These are phyloP conservation scores for Acrodontium crateriforme DNA, from an alignment of 2,329 filamentous ascomycete species.

Conservation along the genomic window DNA sequence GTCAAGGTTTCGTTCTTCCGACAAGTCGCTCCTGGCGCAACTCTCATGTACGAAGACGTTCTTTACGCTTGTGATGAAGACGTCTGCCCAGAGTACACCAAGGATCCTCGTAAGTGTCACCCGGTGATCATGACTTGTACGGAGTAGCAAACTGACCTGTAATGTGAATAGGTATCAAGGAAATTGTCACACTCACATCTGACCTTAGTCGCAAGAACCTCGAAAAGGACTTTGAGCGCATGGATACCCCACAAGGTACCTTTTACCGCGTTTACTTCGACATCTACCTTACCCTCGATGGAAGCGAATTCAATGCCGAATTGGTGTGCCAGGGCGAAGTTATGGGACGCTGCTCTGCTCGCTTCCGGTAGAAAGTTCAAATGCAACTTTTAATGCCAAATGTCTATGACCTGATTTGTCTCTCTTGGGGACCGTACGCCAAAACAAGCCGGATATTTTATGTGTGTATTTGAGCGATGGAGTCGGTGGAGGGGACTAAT, in stretches of 20 bases:
- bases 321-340: slow-evolving; percentile 98
- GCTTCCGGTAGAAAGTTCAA: slow-evolving; percentile 53
- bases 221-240: slow-evolving; percentile 97
- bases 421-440: too few species aligned
- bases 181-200: slow-evolving; percentile 93
- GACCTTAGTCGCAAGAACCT: slow-evolving; percentile 96
- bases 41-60: slow-evolving; percentile 98
- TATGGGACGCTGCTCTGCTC: slow-evolving; percentile 89
- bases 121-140: neutral
- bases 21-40: slow-evolving; percentile 91
- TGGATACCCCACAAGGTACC: slow-evolving; percentile 95
- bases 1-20: slow-evolving; percentile 98
- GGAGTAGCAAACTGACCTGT: slow-evolving; percentile 15
- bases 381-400: too few species aligned
- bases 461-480: too few species aligned
- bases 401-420: too few species aligned
- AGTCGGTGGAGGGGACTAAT: too few species aligned
- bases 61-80: slow-evolving; percentile 96
- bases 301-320: slow-evolving; percentile 95
- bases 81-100: slow-evolving; percentile 95
- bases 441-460: too few species aligned
- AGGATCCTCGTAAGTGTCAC: slow-evolving; percentile 79
- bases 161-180: slow-evolving; percentile 83
- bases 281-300: slow-evolving; percentile 83
- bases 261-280: slow-evolving; percentile 68